A percentile compares a stretch with the other conserved stretches of the same genome.
Evolutionary conservation across 352 stramenopile species (phyloP).

Genomic region (Globisporangium alternatum): DNA sequence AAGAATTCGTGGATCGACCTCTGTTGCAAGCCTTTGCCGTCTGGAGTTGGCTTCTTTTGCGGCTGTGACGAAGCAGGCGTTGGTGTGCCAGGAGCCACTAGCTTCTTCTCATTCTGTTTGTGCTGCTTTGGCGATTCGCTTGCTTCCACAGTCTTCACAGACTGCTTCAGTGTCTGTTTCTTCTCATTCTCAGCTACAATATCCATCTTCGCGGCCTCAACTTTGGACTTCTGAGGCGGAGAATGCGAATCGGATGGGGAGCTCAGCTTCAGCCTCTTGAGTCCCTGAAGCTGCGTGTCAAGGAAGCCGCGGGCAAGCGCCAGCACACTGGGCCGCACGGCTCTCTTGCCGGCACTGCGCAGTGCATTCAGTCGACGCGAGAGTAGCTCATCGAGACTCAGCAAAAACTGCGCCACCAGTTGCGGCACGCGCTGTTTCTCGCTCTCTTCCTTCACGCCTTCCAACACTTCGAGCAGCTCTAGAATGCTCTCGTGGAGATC

Average conservation of each 20-base stretch:
- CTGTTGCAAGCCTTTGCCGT: slow-evolving; percentile 10
- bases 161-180: neutral
- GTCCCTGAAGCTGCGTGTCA: slow-evolving; percentile 11
- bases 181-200: neutral
- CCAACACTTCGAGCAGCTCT: slow-evolving; percentile 13
- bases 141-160: neutral
- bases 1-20: slow-evolving; percentile 16
- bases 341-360: slow-evolving; percentile 8
- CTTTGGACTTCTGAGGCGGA: neutral
- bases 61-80: neutral
- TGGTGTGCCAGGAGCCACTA: neutral
- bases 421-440: slow-evolving; percentile 7
- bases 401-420: slow-evolving; percentile 14
- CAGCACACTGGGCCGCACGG: slow-evolving; percentile 12
- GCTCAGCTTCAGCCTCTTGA: slow-evolving; percentile 11
- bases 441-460: neutral
- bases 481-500: slow-evolving; percentile 44
- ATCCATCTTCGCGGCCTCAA: neutral
- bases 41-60: neutral
- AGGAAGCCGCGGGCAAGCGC: slow-evolving; percentile 12
- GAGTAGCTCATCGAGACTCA: slow-evolving; percentile 7
- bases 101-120: neutral
- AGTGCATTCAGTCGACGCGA: neutral
- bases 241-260: slow-evolving; percentile 2
- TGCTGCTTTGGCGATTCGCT: neutral